phyloP scores from a whole-genome alignment of 78 protist genomes.

The Dictyostelium intermedium region DNA sequence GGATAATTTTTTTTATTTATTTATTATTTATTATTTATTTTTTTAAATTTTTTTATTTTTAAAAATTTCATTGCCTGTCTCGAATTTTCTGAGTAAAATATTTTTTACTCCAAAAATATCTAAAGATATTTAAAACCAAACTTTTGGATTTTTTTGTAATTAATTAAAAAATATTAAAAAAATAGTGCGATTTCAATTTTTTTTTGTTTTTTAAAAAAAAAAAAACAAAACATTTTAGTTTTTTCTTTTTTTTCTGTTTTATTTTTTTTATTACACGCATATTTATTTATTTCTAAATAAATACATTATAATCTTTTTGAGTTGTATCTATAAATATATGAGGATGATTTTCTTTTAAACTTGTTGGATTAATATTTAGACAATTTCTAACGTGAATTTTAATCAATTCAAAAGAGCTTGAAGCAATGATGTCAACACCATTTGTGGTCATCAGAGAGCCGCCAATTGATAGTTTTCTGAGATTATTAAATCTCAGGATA shows the following conservation, averaged over 20 bases:
- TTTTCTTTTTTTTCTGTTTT: neutral
- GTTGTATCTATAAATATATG: conserved; percentile 50
- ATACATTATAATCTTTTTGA: conserved; percentile 21
- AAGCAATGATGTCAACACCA: conserved; percentile 53
- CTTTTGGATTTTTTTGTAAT: too few relatives aligned
- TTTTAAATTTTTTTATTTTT: too few relatives aligned
- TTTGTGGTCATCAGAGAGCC: conserved; percentile 65
- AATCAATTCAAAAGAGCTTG: conserved; percentile 65
- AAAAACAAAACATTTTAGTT: too few relatives aligned
- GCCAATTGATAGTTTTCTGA: conserved; percentile 55
- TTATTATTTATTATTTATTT: too few relatives aligned
- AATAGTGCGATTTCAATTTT: too few relatives aligned
- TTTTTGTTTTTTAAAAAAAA: too few relatives aligned
- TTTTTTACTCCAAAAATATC: neutral
- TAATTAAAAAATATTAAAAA: too few relatives aligned
- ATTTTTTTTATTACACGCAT: neutral
- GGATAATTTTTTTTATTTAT: too few relatives aligned
- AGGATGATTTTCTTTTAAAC: conserved; percentile 35
- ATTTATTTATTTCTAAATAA: neutral
- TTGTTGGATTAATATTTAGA: conserved; percentile 43
- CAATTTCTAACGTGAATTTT: conserved; percentile 57
- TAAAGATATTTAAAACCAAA: too few relatives aligned
- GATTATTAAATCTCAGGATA: conserved; percentile 21
- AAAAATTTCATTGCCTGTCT: too few relatives aligned
- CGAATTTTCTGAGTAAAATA: neutral